Evolutionary conservation across 768 basidiomycete species (phyloP), one percentile per base, ranked within the genome.

Genomic region (Lactarius quietus): DNA sequence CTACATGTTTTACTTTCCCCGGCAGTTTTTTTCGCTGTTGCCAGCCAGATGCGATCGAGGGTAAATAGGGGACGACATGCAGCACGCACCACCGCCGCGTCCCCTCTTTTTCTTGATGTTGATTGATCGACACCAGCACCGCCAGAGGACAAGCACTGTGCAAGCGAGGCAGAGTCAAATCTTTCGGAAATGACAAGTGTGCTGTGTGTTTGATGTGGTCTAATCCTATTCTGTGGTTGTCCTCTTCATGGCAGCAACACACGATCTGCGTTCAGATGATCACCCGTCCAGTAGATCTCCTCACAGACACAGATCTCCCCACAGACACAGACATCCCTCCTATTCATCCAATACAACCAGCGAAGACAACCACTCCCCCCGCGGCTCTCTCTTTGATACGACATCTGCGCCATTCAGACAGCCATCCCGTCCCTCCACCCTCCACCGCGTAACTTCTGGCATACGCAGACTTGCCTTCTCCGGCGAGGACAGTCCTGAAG

Each of bases 381-480:
- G 35, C 1, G 56, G n/a, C 56, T 57, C 56, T 0, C 56, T 57
- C 23, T 15, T 23, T 8, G 56, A 38, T 15, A 6, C 56, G 7
- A 38, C 6, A n/a, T n/a, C n/a, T n/a, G n/a, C n/a, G n/a, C n/a
- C n/a, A n/a, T n/a, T n/a, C n/a, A n/a, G n/a, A n/a, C n/a, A n/a
- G n/a, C n/a, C n/a, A 29, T 59, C 57, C 28, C 62, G 53, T 26
- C 10, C 52, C 0, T 31, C 63, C 23, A 10, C 67, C 28, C n/a
- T 68, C 8, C 56, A 61, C 56, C 63, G 67, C 18, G 59, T 68
- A 6, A 55, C 67, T 20, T 54, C 55, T 1, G 35, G 39, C 2
- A 41, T 68, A 20, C 64, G 67, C 1, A 48, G 59, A 7, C 39
- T 68, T 10, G n/a, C 67, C 6, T 10, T 7, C 15, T 2, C 59